These are phyloP conservation scores for Eucalyptus globulus DNA, from an alignment of 345 rosid species.

Conservation along the genomic window DNA sequence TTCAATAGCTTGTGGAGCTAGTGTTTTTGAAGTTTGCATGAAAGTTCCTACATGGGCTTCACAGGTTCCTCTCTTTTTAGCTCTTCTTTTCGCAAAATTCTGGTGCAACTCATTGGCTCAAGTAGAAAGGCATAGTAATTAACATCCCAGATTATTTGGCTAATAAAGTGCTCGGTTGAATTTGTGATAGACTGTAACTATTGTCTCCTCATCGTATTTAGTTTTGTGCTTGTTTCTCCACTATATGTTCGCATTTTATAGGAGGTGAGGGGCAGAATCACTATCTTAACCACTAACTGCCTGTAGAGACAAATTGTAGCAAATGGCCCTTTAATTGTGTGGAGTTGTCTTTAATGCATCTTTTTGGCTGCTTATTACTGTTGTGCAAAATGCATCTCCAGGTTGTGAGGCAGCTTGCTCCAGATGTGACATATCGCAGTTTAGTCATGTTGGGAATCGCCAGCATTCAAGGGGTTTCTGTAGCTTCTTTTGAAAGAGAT, in stretches of 20 bases:
- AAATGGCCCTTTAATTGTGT: neutral
- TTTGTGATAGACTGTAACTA: neutral
- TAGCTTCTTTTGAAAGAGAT: conserved; percentile 95
- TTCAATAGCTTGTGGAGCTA: conserved; percentile 90
- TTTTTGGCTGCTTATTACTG: neutral
- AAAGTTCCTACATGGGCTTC: conserved; percentile 97
- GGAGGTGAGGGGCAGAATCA: neutral
- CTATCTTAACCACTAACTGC: neutral
- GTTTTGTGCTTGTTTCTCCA: neutral
- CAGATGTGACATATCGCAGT: conserved; percentile 83
- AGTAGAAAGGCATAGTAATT: neutral
- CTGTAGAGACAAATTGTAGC: neutral
- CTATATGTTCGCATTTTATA: neutral
- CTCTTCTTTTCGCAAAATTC: neutral
- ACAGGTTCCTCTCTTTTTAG: conserved; percentile 38
- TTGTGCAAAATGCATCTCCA: conserved; percentile 2
- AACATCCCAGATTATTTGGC: neutral
- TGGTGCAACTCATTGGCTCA: neutral
- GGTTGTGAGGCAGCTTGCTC: conserved; percentile 93
- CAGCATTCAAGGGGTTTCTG: conserved; percentile 91
- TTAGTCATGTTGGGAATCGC: conserved; percentile 91
- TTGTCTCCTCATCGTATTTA: neutral
- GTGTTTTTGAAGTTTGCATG: conserved; percentile 88
- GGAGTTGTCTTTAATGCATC: neutral
- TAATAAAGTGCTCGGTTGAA: neutral